Percentiles rank a stretch among this genome's conserved stretches.
Evolutionary conservation across 495 filamentous ascomycete species (phyloP).

Genomic region (Oidiodendron maius): DNA sequence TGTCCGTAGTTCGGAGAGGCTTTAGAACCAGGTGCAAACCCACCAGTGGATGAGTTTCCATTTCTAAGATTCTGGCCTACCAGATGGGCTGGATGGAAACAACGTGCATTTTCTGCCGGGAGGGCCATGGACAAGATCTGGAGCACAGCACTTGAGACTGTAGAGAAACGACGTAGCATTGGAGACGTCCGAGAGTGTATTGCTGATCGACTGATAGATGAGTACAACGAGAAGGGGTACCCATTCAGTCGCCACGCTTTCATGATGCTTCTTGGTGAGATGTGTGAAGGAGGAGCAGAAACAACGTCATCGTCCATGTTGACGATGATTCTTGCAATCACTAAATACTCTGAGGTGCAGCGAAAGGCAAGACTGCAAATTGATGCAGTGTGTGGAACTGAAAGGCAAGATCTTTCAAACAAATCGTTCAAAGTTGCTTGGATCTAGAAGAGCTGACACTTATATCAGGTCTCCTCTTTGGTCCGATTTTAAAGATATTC

Average conservation of each 20-base stretch:
- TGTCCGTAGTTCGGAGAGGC: too few species aligned
- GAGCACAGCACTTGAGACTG: slow-evolving; percentile 11
- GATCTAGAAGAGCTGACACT: too few species aligned
- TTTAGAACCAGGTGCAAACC: slow-evolving; percentile 9
- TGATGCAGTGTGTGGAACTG: slow-evolving; percentile 40
- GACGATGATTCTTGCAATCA: slow-evolving; percentile 55
- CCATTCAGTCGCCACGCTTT: slow-evolving; percentile 31
- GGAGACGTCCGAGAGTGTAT: slow-evolving; percentile 24
- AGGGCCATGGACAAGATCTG: slow-evolving; percentile 39
- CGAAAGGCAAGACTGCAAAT: slow-evolving; percentile 47
- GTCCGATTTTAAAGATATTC: slow-evolving; percentile 39
- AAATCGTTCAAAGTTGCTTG: too few species aligned
- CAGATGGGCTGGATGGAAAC: slow-evolving; percentile 37
- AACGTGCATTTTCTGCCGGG: slow-evolving; percentile 29
- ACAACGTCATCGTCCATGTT: slow-evolving; percentile 45
- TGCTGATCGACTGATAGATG: slow-evolving; percentile 39
- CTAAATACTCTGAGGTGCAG: slow-evolving; percentile 41
- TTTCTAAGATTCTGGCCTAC: slow-evolving; percentile 10
- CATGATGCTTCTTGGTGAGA: slow-evolving; percentile 29
- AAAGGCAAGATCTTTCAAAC: too few species aligned
- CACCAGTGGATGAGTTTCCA: slow-evolving; percentile 11
- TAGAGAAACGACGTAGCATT: slow-evolving; percentile 14
- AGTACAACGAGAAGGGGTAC: slow-evolving; percentile 25
- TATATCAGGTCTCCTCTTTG: slow-evolving; percentile 44
- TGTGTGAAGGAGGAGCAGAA: slow-evolving; percentile 53